Base-by-base conservation (phyloP, 116 monocot species). In the Papilionanthe hybrid region DNA sequence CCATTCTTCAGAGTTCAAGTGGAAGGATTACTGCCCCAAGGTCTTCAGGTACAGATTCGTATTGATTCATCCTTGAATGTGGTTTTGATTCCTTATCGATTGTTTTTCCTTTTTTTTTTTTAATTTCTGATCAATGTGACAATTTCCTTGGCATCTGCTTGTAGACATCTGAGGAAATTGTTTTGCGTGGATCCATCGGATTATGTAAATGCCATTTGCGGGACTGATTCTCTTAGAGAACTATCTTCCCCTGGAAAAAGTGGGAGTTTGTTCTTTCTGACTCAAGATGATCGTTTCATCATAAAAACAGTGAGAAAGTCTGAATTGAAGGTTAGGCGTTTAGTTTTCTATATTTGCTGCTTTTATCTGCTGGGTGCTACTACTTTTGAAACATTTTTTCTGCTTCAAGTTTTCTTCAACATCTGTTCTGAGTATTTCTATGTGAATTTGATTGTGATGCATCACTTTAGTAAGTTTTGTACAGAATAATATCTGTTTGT, bases 281-380 rank as follows among this genome's bases (percentile, higher is more conserved):
- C 96, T 37, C 92, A 96, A 66, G 94, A 96, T 82, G 93, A 91
- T 69, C 86, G 96, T 5, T 94, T 96, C 88, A 96, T 96, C 85
- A 93, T 96, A 65, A 96, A 96, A 81, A 96, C 96, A 10, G 96
- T 96, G 72, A 93, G 86, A 53, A 96, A 96, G 78, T 94, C 92
- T 12, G 96, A 96, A 92, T 90, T 96, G 11, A 96, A 96, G 93
- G 96, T 96, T 81, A 49, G 83, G 49, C 17, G 50, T 15, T 44
- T 44, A 43, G 9, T 17, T 41, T 41, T 71, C 30, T 10, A 2
- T 18, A 43, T 7, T 73, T n/a, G 63, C 63, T 63, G 1, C 42
- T 73, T 42, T 73, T 44, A 44, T n/a, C 44, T 72, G 8, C 30
- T 30, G 30, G n/a, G n/a, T 4, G 29, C 68, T 68, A 0, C 49